Evolutionary conservation across 2,329 filamentous ascomycete species (phyloP), one percentile per base, ranked within the genome.

Genomic region (Neodidymelliopsis sp.): DNA sequence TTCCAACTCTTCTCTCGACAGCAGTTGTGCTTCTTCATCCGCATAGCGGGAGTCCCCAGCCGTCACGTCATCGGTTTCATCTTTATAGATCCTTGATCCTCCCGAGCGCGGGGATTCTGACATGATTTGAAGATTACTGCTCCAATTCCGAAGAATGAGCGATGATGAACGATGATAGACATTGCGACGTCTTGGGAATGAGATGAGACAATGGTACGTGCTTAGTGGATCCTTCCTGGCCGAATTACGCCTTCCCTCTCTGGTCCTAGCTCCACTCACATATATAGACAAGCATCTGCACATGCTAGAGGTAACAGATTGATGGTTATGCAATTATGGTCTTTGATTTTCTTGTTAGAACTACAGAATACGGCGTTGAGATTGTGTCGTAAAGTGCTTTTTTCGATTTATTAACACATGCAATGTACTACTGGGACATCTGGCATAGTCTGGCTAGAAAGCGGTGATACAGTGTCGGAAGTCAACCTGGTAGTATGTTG

Each of bases 11-110:
- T 69, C 61, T 27, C 53, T 52, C 12, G 44, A 41, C 6, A 71
- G 53, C 30, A 67, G 50, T 33, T 60, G 63, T 16, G 62, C 67
- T 43, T 69, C 67, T 47, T 70, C 68, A 28, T 70, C 63, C 8
- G 47, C 37, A 19, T 61, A 43, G 20, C 31, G 18, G 15, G 49
- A 50, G 8, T 25, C 43, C 7, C 47, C 44, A 8, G 27, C 30
- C 46, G 46, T 18, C 20, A 42, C 31, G 25, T 60, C 43, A 41
- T 53, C 22, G 20, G 33, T 13, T 15, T 53, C 56, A 30, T 56
- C 40, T 23, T 59, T 31, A 24, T 39, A 41, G 25, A 8, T 36
- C 13, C 6, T 11, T 8, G 35, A 20, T 24, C 15, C 16, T 8
- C 36, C 35, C 16, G 18, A 15, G 24, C 15, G 27, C 19, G 24